These are phyloP conservation scores for Haplosporangium gracile DNA, from an alignment of 192 early-diverging fungal genomes.

Conservation along the genomic window DNA sequence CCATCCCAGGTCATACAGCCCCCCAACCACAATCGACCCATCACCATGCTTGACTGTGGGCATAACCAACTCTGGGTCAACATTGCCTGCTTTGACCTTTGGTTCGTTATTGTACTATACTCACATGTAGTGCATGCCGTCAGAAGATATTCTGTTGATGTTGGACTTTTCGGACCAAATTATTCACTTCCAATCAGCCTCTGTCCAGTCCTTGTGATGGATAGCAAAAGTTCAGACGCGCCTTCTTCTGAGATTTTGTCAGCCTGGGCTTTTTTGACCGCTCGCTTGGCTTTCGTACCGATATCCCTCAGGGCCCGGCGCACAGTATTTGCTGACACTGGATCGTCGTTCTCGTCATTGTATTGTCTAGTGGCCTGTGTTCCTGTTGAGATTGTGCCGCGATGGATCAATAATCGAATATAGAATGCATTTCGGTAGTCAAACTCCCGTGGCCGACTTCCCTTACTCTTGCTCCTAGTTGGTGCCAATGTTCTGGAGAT, in stretches of 20 bases:
- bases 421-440: neutral
- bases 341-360: neutral
- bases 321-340: conserved; percentile 10
- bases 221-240: neutral
- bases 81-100: neutral
- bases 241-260: neutral
- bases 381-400: neutral
- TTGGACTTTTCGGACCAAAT: conserved; percentile 26
- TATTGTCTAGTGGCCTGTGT: no score
- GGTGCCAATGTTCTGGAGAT: no score
- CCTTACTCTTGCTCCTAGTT: no score
- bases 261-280: conserved; percentile 8
- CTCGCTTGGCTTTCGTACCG: conserved; percentile 11
- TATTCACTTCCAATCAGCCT: conserved; percentile 11
- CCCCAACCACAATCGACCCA: conserved; percentile 29
- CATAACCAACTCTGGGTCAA: neutral
- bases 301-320: conserved; percentile 5
- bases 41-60: conserved; percentile 29
- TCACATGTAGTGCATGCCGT: conserved; percentile 19
- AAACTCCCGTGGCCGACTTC: conserved; percentile 3
- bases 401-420: neutral
- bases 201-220: conserved; percentile 14
- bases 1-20: conserved; percentile 29
- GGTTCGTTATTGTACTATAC: neutral
- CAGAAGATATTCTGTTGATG: conserved; percentile 30